phyloP scores from a whole-genome alignment of 352 stramenopile genomes.

The Blastocystis sp. region DNA sequence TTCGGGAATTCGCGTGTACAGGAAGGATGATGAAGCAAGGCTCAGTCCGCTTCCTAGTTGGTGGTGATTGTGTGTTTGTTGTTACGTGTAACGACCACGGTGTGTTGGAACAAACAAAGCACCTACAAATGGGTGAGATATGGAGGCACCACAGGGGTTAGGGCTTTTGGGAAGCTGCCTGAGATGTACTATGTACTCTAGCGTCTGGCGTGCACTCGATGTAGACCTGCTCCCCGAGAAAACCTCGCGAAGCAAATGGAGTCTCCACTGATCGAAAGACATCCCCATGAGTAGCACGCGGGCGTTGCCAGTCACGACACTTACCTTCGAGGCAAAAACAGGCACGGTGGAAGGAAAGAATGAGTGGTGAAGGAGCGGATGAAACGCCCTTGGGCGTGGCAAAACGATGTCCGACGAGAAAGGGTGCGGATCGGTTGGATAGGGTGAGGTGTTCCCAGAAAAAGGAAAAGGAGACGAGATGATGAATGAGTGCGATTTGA shows the following conservation, averaged over 20 bases:
- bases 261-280: conserved; percentile 18
- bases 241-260: conserved; percentile 33
- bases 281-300: conserved; percentile 31
- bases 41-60: neutral
- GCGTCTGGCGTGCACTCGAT: neutral
- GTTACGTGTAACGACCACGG: neutral
- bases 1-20: conserved; percentile 35
- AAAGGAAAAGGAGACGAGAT: too few species aligned
- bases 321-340: neutral
- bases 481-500: too few species aligned
- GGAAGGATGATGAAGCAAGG: neutral
- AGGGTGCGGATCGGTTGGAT: too few species aligned
- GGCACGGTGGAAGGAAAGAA: neutral
- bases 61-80: conserved; percentile 35
- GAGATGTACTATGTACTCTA: conserved; percentile 59
- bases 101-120: neutral
- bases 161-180: conserved; percentile 17
- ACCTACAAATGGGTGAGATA: conserved; percentile 57
- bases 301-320: neutral
- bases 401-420: too few species aligned
- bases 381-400: neutral
- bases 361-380: neutral
- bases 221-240: conserved; percentile 20
- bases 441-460: too few species aligned
- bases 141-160: conserved; percentile 51